These are phyloP conservation scores for Tuber indicum DNA, from an alignment of 495 filamentous ascomycete species.

Conservation along the genomic window DNA sequence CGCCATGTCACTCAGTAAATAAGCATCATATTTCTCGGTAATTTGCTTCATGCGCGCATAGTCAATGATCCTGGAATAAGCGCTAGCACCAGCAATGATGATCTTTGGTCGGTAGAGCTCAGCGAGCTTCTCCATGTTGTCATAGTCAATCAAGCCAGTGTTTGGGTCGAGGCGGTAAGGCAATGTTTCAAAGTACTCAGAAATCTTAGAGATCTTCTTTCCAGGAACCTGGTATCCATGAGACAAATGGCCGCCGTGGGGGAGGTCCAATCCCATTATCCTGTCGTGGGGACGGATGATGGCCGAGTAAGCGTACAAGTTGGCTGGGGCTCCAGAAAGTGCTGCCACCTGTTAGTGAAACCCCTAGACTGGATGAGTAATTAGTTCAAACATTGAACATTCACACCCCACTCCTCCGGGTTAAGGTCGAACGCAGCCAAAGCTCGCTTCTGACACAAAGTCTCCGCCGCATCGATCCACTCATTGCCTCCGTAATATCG, in stretches of 20 bases:
- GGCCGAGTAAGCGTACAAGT: conserved; percentile 92
- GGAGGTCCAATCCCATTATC: conserved; percentile 94
- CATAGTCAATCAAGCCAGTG: conserved; percentile 92
- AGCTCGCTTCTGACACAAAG: conserved; percentile 81
- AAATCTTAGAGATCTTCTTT: conserved; percentile 97
- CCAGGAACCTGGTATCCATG: conserved; percentile 97
- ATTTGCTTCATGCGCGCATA: conserved; percentile 83
- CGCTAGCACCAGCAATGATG: conserved; percentile 88
- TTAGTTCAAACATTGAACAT: conserved; percentile 68
- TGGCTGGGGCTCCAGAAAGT: conserved; percentile 90
- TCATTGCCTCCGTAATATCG: conserved; percentile 97
- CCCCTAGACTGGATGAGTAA: neutral
- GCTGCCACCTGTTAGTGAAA: conserved; percentile 50
- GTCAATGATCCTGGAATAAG: conserved; percentile 91
- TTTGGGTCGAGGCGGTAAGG: conserved; percentile 86
- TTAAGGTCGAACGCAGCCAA: conserved; percentile 77
- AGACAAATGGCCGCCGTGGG: conserved; percentile 92
- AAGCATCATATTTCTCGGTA: conserved; percentile 81
- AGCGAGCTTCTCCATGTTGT: conserved; percentile 76
- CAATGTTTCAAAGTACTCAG: conserved; percentile 97
- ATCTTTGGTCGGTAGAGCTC: conserved; percentile 86
- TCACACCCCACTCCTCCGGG: conserved; percentile 90
- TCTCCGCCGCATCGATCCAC: conserved; percentile 84
- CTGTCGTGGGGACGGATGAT: conserved; percentile 86
- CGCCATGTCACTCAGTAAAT: conserved; percentile 93